Conservation (phyloP, 202 grass and related monocot species). For the Eragrostis tef region DNA sequence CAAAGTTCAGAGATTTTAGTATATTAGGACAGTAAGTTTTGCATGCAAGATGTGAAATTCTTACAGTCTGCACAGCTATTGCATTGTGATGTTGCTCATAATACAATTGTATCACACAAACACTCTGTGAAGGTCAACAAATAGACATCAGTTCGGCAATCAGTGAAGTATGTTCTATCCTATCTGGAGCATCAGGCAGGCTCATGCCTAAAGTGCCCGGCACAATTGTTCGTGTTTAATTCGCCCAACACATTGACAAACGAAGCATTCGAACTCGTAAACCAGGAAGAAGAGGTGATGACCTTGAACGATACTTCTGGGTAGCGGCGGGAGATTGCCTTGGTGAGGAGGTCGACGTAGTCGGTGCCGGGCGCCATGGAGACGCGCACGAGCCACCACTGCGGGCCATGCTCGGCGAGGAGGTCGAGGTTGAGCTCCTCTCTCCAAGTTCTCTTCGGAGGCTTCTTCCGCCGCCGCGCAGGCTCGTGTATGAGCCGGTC, state of each 20-base stretch:
- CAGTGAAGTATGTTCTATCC: neutral
- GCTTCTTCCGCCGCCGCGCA: slow-evolving; percentile 54
- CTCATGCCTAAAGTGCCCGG: neutral
- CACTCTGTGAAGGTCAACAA: neutral
- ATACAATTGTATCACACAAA: neutral
- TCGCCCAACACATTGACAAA: neutral
- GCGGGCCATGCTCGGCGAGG: slow-evolving; percentile 56
- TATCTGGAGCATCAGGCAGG: neutral
- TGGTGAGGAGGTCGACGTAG: slow-evolving; percentile 61
- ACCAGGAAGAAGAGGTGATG: too few species aligned
- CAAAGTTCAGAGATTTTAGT: neutral
- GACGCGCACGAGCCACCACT: slow-evolving; percentile 90
- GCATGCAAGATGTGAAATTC: neutral
- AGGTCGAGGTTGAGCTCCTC: slow-evolving; percentile 54
- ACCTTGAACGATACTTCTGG: slow-evolving; percentile 74
- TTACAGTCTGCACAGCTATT: neutral
- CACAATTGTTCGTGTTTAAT: slow-evolving; percentile 20
- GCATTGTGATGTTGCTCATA: neutral
- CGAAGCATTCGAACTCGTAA: neutral
- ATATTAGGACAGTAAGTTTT: neutral
- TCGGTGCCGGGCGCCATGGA: slow-evolving; percentile 71
- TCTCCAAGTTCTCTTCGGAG: slow-evolving; percentile 50
- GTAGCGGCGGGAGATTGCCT: slow-evolving; percentile 53
- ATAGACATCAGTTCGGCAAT: neutral
- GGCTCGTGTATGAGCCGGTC: slow-evolving; percentile 70